Conservation (phyloP, 352 stramenopile genomes). For the Phytophthora melonis region DNA sequence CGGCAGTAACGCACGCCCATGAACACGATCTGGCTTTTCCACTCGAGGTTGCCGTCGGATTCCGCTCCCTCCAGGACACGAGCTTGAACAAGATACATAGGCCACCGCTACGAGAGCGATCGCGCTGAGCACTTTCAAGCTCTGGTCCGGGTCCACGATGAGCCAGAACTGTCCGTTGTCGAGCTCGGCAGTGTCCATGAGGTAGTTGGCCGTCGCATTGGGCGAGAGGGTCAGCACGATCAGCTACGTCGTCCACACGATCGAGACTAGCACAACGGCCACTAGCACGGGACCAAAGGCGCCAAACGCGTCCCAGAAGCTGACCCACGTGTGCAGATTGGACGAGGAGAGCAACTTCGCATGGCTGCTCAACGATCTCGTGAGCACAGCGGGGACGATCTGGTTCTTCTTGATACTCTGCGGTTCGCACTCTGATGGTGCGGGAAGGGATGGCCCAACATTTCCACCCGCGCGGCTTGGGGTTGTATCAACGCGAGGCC, state of each 20-base stretch:
- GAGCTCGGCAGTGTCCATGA: neutral
- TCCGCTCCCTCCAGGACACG: neutral
- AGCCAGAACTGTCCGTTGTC: slow-evolving; percentile 3
- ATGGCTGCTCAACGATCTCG: neutral
- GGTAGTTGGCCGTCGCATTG: neutral
- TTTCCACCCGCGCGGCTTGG: neutral
- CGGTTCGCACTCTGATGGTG: neutral
- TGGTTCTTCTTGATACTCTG: neutral
- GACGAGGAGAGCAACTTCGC: neutral
- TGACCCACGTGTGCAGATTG: neutral
- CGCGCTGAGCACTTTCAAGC: slow-evolving; percentile 7
- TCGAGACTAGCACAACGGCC: neutral
- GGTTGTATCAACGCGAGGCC: neutral
- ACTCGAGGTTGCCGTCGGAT: too few species aligned
- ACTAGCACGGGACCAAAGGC: neutral
- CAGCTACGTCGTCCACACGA: neutral
- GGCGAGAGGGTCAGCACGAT: neutral
- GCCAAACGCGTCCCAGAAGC: neutral
- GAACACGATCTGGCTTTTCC: neutral
- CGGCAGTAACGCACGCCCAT: neutral
- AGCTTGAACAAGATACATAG: slow-evolving; percentile 17
- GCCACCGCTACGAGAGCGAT: slow-evolving; percentile 2
- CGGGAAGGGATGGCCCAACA: neutral
- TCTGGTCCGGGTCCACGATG: slow-evolving; percentile 4
- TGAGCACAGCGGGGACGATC: neutral